Evolutionary conservation across 768 basidiomycete genomes (phyloP).

Genomic region (Dioszegia crocea): DNA sequence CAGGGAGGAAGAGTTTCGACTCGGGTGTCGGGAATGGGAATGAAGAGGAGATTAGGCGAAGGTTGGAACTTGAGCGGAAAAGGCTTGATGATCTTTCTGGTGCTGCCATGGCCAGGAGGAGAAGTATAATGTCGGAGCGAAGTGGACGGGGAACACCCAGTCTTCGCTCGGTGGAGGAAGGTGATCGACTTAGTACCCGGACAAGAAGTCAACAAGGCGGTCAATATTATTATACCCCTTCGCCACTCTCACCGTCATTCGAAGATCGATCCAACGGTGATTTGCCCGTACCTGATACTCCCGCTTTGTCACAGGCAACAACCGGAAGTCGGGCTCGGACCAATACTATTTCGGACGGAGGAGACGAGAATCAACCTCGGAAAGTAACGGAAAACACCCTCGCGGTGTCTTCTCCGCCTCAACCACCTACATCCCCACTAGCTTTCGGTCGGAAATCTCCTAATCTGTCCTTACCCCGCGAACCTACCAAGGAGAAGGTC

Average conservation of each 20-base stretch:
- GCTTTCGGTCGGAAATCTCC: background rate
- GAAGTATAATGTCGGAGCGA: slow-evolving; percentile 32
- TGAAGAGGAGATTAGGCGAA: slow-evolving; percentile 36
- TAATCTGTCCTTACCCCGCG: background rate
- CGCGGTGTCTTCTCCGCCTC: slow-evolving; percentile 6
- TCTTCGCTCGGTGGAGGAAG: slow-evolving; percentile 29
- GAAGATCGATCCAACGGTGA: background rate
- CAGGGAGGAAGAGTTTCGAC: slow-evolving; percentile 14
- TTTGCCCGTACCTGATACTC: background rate
- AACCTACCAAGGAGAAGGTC: slow-evolving; percentile 9
- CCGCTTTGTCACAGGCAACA: background rate
- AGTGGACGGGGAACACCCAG: slow-evolving; percentile 35
- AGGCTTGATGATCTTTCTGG: slow-evolving; percentile 33
- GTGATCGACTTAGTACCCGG: slow-evolving; percentile 7
- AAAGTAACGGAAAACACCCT: slow-evolving; percentile 6
- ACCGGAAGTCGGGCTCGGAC: background rate
- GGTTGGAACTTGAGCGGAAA: slow-evolving; percentile 32
- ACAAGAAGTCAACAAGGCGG: slow-evolving; percentile 12
- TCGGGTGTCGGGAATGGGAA: too few species aligned
- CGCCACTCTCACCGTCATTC: slow-evolving; percentile 40
- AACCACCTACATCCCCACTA: background rate
- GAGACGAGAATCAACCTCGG: slow-evolving; percentile 6
- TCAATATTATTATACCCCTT: slow-evolving; percentile 30
- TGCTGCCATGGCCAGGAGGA: slow-evolving; percentile 32
- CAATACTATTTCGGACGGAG: slow-evolving; percentile 8